A percentile compares a stretch with the other conserved stretches of the same genome.
These are phyloP conservation scores for Euphorbia peplus DNA, from an alignment of 345 rosid genomes.

Conservation along the genomic window DNA sequence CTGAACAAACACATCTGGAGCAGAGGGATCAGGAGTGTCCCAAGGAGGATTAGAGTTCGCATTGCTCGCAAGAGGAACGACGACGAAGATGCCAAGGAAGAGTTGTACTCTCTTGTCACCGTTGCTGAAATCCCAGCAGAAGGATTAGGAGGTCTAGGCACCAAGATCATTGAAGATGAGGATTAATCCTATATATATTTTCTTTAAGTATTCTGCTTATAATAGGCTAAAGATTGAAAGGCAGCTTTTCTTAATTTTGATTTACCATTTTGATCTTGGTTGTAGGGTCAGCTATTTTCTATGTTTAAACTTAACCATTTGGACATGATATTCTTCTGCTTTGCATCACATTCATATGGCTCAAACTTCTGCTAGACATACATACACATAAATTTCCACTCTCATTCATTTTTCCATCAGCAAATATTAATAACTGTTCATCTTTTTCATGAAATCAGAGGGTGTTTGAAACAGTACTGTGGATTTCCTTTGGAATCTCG, in stretches of 20 bases:
- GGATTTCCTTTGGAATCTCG: too few species aligned
- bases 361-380: background rate
- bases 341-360: background rate
- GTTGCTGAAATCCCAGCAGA: conserved; percentile 28
- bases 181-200: background rate
- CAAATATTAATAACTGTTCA: too few species aligned
- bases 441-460: too few species aligned
- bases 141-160: conserved; percentile 23
- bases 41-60: conserved; percentile 33
- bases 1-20: conserved; percentile 34
- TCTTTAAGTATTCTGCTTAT: background rate
- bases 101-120: conserved; percentile 32
- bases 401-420: background rate
- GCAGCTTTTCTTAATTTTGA: conserved; percentile 10
- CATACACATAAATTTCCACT: background rate
- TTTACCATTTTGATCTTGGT: background rate
- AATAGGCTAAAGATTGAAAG: conserved; percentile 3
- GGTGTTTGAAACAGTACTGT: too few species aligned
- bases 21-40: conserved; percentile 31
- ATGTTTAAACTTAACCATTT: background rate
- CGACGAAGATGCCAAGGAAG: conserved; percentile 35
- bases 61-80: conserved; percentile 36
- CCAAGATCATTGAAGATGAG: conserved; percentile 26
- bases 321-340: background rate
- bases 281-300: background rate